Evolutionary conservation across 805 yeast species (phyloP).

Genomic region (Saccharomycopsis sp.): DNA sequence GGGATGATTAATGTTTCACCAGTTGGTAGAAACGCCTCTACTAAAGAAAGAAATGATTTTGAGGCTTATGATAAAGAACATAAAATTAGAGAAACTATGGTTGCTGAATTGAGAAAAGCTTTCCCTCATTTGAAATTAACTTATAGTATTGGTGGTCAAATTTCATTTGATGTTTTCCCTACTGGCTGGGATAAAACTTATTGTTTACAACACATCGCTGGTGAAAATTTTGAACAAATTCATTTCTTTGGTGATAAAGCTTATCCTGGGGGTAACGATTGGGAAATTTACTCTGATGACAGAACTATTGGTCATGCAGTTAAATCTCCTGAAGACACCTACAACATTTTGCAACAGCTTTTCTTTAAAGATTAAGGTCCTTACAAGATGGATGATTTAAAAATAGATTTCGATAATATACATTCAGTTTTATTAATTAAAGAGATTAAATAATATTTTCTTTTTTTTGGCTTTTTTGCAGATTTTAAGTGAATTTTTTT

Average conservation of each 20-base stretch:
- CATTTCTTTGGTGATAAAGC: conserved; percentile 99
- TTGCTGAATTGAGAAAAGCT: conserved; percentile 71
- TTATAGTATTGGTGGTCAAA: conserved; percentile 98
- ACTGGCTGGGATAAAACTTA: conserved; percentile 99
- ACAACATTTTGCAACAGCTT: conserved; percentile 72
- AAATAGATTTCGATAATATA: too few species aligned
- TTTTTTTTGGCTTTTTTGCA: too few species aligned
- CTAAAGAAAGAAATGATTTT: conserved; percentile 86
- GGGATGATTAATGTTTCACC: conserved; percentile 99
- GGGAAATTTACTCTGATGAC: conserved; percentile 84
- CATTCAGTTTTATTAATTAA: too few species aligned
- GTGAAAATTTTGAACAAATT: conserved; percentile 77
- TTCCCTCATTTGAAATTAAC: conserved; percentile 84
- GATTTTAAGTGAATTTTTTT: too few species aligned
- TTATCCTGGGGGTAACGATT: conserved; percentile 96
- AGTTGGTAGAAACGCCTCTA: conserved; percentile 95
- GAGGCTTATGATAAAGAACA: conserved; percentile 77
- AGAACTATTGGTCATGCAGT: conserved; percentile 98
- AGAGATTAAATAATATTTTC: too few species aligned
- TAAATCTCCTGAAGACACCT: conserved; percentile 82
- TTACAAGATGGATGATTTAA: too few species aligned
- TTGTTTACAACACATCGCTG: conserved; percentile 85
- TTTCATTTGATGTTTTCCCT: conserved; percentile 98
- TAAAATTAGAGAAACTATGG: conserved; percentile 80
- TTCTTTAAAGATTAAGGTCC: conserved; percentile 41